Conservation (phyloP, 1,284 basidiomycete species). For the Termitomyces sp. region DNA sequence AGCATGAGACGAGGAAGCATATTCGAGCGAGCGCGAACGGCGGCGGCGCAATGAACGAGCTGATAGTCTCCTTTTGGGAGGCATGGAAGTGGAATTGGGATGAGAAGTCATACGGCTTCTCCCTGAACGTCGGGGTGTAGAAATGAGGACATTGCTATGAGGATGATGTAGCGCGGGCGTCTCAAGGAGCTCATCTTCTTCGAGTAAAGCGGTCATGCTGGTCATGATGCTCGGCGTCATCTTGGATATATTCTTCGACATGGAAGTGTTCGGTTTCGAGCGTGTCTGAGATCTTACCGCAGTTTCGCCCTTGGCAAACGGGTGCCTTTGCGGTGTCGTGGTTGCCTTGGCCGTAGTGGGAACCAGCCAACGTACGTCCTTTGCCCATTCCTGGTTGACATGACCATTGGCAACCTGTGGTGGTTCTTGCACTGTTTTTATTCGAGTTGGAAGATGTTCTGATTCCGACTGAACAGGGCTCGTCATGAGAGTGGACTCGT, state of each 20-base stretch:
- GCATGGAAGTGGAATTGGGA: constrained; percentile 1
- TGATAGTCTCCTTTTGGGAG: constrained; percentile 4
- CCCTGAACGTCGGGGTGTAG: constrained; percentile 15
- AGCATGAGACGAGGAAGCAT: constrained; percentile 10
- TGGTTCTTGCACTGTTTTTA: constrained; percentile 14
- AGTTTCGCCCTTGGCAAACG: constrained; percentile 10
- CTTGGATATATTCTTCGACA: constrained; percentile 18
- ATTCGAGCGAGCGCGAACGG: constrained; percentile 28
- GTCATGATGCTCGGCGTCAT: constrained; percentile 40
- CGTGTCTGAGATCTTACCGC: constrained; percentile 15
- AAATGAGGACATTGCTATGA: constrained; percentile 25
- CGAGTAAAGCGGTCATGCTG: constrained; percentile 51
- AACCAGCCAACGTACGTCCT: constrained; percentile 60
- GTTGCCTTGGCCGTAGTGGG: constrained; percentile 28
- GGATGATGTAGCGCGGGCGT: constrained; percentile 14
- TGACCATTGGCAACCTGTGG: constrained; percentile 23
- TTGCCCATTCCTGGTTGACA: constrained; percentile 55
- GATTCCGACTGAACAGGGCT: constrained; percentile 27
- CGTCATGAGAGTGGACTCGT: constrained; percentile 27
- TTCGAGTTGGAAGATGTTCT: constrained; percentile 15
- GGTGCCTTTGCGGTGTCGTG: constrained; percentile 18
- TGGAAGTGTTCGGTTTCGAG: constrained; percentile 18
- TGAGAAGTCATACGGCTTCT: constrained; percentile 12
- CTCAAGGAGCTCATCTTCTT: constrained; percentile 47
- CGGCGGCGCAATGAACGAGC: constrained; percentile 17